Evolutionary conservation across 257 asterid genomes (phyloP).

Genomic region (Solanum rostratum): DNA sequence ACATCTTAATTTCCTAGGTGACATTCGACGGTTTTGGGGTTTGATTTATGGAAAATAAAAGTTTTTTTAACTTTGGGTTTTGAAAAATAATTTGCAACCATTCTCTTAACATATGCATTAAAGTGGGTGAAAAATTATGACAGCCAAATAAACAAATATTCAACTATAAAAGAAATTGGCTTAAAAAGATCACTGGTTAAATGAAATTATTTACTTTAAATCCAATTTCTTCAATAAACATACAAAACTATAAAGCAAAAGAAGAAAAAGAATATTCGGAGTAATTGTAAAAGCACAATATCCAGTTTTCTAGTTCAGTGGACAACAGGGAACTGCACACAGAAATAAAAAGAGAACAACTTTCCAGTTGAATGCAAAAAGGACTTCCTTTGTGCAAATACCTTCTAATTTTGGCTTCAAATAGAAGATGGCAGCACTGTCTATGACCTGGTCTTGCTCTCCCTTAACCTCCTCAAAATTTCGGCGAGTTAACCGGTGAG

Average conservation of each 20-base stretch:
- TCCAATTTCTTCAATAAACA: background rate
- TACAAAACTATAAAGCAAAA: background rate
- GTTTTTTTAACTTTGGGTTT: background rate
- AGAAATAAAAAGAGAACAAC: background rate
- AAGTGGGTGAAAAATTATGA: background rate
- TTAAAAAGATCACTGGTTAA: background rate
- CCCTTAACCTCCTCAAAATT: slow-evolving; percentile 41
- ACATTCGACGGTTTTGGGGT: background rate
- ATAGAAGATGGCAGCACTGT: slow-evolving; percentile 42
- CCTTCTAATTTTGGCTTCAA: background rate
- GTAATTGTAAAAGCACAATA: background rate
- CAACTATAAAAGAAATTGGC: background rate
- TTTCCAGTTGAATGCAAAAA: background rate
- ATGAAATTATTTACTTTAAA: background rate
- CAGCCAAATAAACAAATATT: background rate
- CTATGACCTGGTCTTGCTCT: slow-evolving; percentile 36
- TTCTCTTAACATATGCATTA: background rate
- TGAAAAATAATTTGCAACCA: background rate
- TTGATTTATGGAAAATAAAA: background rate
- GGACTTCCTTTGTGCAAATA: background rate
- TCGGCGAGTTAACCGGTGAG: slow-evolving; percentile 66
- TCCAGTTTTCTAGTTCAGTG: background rate
- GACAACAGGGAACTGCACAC: background rate
- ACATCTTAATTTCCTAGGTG: background rate
- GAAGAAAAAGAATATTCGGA: slow-evolving; percentile 19